Evolutionary conservation across 2,329 filamentous ascomycete species (phyloP).

Genomic region (Thermothelomyces thermophilus): DNA sequence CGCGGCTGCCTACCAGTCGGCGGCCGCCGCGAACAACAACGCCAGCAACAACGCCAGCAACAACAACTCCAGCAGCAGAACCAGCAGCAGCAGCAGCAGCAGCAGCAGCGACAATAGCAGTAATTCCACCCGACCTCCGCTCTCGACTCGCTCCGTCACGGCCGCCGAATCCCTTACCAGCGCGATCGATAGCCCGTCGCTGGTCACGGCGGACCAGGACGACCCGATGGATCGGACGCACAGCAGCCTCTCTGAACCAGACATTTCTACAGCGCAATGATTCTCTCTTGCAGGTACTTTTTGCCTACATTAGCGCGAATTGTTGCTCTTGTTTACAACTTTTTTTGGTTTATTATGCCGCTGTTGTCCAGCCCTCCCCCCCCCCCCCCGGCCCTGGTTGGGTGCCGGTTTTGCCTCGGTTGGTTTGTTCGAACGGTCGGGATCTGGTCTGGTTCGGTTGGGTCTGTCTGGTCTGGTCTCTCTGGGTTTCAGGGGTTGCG

Average conservation of each 20-base stretch:
- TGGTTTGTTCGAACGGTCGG: background rate
- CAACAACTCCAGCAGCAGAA: background rate
- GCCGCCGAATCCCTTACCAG: conserved; percentile 54
- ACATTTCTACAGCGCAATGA: conserved; percentile 17
- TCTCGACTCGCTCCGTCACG: conserved; percentile 59
- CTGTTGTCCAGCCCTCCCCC: too few species aligned
- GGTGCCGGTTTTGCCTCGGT: background rate
- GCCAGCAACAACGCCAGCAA: too few species aligned
- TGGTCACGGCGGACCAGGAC: conserved; percentile 53
- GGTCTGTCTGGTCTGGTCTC: too few species aligned
- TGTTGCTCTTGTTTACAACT: background rate
- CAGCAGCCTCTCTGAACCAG: conserved; percentile 41
- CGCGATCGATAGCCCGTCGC: conserved; percentile 55
- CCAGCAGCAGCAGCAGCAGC: background rate
- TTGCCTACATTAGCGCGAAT: background rate
- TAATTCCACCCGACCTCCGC: conserved; percentile 38
- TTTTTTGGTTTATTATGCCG: too few species aligned
- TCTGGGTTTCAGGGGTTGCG: background rate
- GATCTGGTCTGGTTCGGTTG: background rate
- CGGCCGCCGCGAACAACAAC: conserved; percentile 29
- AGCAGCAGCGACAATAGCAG: too few species aligned
- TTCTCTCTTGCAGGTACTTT: background rate
- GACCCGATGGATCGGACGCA: conserved; percentile 51
- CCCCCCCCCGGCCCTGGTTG: background rate
- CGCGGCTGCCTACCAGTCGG: conserved; percentile 23